A percentile compares a stretch with the other conserved stretches of the same genome.
phyloP scores from a whole-genome alignment of 306 rosid genomes.

The Prunus persica region DNA sequence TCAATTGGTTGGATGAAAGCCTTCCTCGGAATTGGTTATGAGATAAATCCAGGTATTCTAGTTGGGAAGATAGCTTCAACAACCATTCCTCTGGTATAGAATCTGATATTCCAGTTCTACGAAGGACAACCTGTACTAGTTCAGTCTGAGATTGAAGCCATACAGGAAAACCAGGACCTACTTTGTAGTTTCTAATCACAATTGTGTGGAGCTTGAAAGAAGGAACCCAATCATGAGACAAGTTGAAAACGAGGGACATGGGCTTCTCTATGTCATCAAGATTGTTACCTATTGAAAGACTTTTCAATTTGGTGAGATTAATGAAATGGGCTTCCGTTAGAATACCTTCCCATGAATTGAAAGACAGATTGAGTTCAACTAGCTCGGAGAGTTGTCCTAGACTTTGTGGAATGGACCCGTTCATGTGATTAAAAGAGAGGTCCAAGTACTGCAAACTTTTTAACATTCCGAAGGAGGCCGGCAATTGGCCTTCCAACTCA shows the following conservation, averaged over 20 bases:
- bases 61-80: not conserved
- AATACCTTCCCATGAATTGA: not conserved
- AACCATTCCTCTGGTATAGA: not conserved
- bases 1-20: not conserved
- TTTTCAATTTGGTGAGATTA: constrained; percentile 3
- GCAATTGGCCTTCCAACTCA: not conserved
- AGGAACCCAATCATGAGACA: not conserved
- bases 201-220: not conserved
- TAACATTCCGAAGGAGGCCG: not conserved
- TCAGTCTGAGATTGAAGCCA: constrained; percentile 7
- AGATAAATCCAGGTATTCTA: not conserved
- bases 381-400: constrained; percentile 35
- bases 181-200: not conserved
- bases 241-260: not conserved
- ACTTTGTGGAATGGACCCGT: constrained; percentile 33
- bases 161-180: not conserved
- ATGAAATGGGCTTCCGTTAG: constrained; percentile 29
- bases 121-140: not conserved
- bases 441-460: not conserved
- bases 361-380: not conserved
- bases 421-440: constrained; percentile 19
- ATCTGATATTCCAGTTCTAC: not conserved
- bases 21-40: not conserved
- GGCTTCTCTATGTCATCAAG: too few relatives aligned
- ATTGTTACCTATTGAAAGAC: not conserved